Conservation (phyloP, 441 rosid genomes). For the Eruca vesicaria region DNA sequence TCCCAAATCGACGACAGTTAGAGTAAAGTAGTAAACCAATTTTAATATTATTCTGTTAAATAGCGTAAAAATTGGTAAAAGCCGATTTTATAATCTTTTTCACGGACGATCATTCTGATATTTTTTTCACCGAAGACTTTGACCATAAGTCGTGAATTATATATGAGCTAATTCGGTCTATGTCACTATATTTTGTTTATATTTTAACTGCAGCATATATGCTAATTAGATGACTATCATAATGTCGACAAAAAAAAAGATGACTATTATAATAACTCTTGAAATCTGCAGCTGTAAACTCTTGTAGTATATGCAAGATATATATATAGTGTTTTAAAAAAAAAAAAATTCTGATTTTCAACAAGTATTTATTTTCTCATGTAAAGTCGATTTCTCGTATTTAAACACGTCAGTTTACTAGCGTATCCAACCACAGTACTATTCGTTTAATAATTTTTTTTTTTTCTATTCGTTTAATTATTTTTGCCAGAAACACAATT, state of each 20-base stretch:
- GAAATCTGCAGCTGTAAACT: not conserved
- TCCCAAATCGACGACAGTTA: not conserved
- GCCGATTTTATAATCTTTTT: not conserved
- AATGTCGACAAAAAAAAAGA: too few species aligned
- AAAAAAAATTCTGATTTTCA: not conserved
- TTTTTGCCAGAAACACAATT: not conserved
- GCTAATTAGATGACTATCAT: not conserved
- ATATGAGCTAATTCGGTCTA: conserved; percentile 7
- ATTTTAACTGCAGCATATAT: not conserved
- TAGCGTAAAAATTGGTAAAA: conserved; percentile 14
- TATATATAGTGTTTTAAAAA: too few species aligned
- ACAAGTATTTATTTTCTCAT: not conserved
- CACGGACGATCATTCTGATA: not conserved
- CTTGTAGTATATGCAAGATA: too few species aligned
- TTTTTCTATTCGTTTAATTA: not conserved
- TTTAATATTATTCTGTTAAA: not conserved
- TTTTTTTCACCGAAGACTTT: conserved; percentile 15
- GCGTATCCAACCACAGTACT: not conserved
- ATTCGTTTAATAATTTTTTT: not conserved
- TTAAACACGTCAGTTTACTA: not conserved
- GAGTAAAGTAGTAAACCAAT: not conserved
- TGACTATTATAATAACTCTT: not conserved
- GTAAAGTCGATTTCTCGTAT: not conserved
- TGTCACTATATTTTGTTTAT: not conserved
- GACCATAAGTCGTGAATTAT: not conserved